Conservation (phyloP, 306 rosid genomes). For the Quercus dentata region DNA sequence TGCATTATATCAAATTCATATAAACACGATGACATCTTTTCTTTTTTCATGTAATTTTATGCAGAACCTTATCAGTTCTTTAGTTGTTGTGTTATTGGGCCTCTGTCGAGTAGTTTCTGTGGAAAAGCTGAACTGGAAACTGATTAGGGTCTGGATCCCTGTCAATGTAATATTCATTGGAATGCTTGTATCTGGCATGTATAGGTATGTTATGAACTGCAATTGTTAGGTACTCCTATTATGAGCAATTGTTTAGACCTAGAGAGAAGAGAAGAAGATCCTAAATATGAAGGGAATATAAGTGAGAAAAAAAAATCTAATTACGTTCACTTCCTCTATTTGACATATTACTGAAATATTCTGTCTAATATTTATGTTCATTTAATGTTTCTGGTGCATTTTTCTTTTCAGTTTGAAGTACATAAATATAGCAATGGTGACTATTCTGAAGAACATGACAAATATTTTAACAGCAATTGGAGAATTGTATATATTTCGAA, state of each 20-base stretch:
- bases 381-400: constrained; percentile 13
- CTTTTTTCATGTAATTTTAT: constrained; percentile 21
- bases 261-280: neutral
- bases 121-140: constrained; percentile 76
- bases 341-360: neutral
- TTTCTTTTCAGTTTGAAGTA: constrained; percentile 68
- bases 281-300: constrained; percentile 7
- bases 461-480: constrained; percentile 86
- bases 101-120: constrained; percentile 50
- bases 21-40: neutral
- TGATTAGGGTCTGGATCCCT: constrained; percentile 81
- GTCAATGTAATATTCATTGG: constrained; percentile 85
- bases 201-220: constrained; percentile 48
- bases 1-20: neutral
- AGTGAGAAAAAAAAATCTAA: neutral
- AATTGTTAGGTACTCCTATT: neutral
- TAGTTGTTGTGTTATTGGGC: constrained; percentile 62
- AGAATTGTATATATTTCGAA: constrained; percentile 68
- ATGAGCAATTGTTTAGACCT: neutral
- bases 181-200: constrained; percentile 92
- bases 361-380: constrained; percentile 4
- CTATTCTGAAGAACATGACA: constrained; percentile 87
- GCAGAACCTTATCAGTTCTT: constrained; percentile 76
- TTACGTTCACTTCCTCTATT: neutral
- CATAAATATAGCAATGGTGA: constrained; percentile 94